A percentile compares a stretch with the other conserved stretches of the same genome.
Conservation (phyloP, 2,329 filamentous ascomycete genomes). For the Monascus ruber region DNA sequence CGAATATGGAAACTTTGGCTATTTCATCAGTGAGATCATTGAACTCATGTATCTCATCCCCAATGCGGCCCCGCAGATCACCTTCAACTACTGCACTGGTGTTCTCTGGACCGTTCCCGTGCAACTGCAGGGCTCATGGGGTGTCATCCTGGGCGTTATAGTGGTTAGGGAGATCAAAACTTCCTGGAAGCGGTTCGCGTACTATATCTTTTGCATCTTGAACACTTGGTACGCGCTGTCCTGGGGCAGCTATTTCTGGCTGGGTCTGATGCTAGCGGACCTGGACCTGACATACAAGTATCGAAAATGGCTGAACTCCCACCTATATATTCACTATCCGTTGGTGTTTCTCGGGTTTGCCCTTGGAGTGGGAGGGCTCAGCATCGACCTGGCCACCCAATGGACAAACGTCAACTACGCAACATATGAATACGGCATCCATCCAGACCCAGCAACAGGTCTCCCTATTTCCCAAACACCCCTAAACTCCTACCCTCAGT, state of each 20-base stretch:
- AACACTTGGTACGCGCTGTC: slow-evolving; percentile 38
- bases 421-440: slow-evolving; percentile 31
- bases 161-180: slow-evolving; percentile 36
- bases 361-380: slow-evolving; percentile 20
- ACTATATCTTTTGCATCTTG: slow-evolving; percentile 33
- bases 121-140: slow-evolving; percentile 37
- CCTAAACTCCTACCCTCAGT: slow-evolving; percentile 29
- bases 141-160: slow-evolving; percentile 32
- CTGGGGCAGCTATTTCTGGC: slow-evolving; percentile 37
- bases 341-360: slow-evolving; percentile 20
- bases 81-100: slow-evolving; percentile 39
- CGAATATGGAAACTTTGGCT: slow-evolving; percentile 29
- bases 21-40: slow-evolving; percentile 34
- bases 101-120: slow-evolving; percentile 42
- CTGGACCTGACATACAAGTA: slow-evolving; percentile 38
- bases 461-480: slow-evolving; percentile 23
- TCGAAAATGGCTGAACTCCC: slow-evolving; percentile 25
- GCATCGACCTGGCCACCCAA: slow-evolving; percentile 27
- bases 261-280: slow-evolving; percentile 35
- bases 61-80: slow-evolving; percentile 37
- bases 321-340: slow-evolving; percentile 26
- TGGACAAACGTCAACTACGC: slow-evolving; percentile 28
- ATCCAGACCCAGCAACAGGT: slow-evolving; percentile 31
- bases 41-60: slow-evolving; percentile 38
- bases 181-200: slow-evolving; percentile 36